Percentiles rank a stretch among this genome's conserved stretches.
phyloP scores from a whole-genome alignment of 352 stramenopile genomes.

The Globisporangium apiculatum region DNA sequence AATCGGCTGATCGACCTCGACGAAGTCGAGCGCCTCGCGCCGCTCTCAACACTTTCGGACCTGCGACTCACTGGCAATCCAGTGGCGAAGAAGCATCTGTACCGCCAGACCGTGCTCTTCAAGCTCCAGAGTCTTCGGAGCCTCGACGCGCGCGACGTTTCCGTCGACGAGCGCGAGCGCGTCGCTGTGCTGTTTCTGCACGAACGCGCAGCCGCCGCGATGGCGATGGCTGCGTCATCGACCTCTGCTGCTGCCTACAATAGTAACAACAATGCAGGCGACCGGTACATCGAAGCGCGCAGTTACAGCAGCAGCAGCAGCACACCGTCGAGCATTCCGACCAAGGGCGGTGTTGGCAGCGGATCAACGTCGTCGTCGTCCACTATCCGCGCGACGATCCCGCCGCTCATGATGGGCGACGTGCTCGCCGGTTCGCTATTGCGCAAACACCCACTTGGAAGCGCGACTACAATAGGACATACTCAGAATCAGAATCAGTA shows the following conservation, averaged over 20 bases:
- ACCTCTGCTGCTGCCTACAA: background rate
- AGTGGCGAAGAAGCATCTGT: slow-evolving; percentile 77
- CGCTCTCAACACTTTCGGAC: slow-evolving; percentile 53
- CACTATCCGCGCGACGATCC: background rate
- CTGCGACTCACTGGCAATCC: slow-evolving; percentile 66
- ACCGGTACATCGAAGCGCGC: slow-evolving; percentile 14
- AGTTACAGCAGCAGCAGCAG: slow-evolving; percentile 5
- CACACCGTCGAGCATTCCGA: slow-evolving; percentile 25
- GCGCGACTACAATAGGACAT: background rate
- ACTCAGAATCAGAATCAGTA: slow-evolving; percentile 8
- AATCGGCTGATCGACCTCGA: slow-evolving; percentile 76
- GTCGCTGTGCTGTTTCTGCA: slow-evolving; percentile 65
- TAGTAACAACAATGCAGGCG: slow-evolving; percentile 11
- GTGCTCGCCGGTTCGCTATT: slow-evolving; percentile 36
- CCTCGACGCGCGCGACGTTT: slow-evolving; percentile 67
- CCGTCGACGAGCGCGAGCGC: slow-evolving; percentile 67
- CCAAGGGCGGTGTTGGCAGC: slow-evolving; percentile 14
- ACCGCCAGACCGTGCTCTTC: slow-evolving; percentile 60
- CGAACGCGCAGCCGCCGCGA: slow-evolving; percentile 35
- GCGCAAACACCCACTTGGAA: slow-evolving; percentile 25
- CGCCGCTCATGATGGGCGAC: slow-evolving; percentile 29
- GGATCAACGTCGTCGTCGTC: background rate
- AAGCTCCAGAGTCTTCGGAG: slow-evolving; percentile 43
- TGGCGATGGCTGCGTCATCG: slow-evolving; percentile 9
- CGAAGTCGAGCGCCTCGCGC: slow-evolving; percentile 63